phyloP scores from a whole-genome alignment of 768 basidiomycete species.

The Gloeostereum incarnatum region DNA sequence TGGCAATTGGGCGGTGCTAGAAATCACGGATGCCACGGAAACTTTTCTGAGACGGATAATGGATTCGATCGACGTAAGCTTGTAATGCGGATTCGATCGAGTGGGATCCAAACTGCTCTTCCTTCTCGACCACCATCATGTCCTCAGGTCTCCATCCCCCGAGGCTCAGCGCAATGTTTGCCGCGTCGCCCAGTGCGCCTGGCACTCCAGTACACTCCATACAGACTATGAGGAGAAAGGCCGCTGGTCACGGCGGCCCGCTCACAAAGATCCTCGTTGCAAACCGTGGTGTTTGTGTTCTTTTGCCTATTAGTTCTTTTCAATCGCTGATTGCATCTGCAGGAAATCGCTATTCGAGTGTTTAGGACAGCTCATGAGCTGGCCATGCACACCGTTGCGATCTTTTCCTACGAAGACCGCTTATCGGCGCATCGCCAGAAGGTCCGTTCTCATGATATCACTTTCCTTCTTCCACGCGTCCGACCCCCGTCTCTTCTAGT shows the following conservation, averaged over 20 bases:
- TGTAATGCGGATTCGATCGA: too few species aligned
- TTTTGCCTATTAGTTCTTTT: constrained; percentile 3
- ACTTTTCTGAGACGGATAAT: too few species aligned
- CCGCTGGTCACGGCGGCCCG: constrained; percentile 84
- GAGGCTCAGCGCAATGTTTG: constrained; percentile 64
- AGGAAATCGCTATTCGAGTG: constrained; percentile 99
- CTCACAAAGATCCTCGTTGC: constrained; percentile 89
- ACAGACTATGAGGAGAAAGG: constrained; percentile 84
- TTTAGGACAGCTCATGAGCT: constrained; percentile 98
- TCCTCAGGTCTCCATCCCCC: constrained; percentile 55
- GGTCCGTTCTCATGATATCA: constrained; percentile 29
- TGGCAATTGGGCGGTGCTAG: too few species aligned
- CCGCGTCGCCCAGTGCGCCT: constrained; percentile 65
- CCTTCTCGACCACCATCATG: constrained; percentile 24
- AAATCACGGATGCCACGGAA: too few species aligned
- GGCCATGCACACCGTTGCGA: constrained; percentile 98
- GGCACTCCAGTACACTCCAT: constrained; percentile 87
- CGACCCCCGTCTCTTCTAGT: too few species aligned
- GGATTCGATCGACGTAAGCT: too few species aligned
- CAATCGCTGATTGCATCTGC: constrained; percentile 4
- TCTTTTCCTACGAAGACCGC: constrained; percentile 96
- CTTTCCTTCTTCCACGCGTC: constrained; percentile 4
- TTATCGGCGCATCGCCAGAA: constrained; percentile 97
- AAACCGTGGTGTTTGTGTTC: constrained; percentile 71
- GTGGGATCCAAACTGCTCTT: too few species aligned